Base-by-base conservation (phyloP, 2,329 filamentous ascomycete species). In the Lizonia empirigonia region DNA sequence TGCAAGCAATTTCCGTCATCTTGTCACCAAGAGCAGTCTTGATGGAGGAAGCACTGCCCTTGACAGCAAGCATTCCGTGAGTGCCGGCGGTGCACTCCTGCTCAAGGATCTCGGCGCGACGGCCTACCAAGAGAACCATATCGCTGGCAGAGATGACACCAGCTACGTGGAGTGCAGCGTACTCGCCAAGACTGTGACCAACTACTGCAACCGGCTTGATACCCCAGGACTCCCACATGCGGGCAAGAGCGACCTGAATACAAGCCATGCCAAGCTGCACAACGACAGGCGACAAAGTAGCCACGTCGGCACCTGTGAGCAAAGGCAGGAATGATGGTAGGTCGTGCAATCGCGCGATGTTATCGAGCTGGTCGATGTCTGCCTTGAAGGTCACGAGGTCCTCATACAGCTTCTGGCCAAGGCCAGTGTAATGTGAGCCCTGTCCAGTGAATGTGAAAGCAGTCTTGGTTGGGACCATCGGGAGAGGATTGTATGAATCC, bases 91-190 rank as follows among this genome's bases (percentile, higher is more conserved):
- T 84, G 75, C 88, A 91, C 58, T 82, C 81, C 45, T 83, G 76
- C 35, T 85, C 80, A 3, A 91, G 77, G 13, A 90, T 77, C 65
- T 82, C 76, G 13, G 88, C 88, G 56, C 89, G 82, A 44, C 78
- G 77, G 30, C 88, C 88, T 16, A 91, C 87, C 1, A 92, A 78
- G 58, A 85, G 86, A 47, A 93, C 82, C 64, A 87, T 84, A 67
- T 91, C 88, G 60, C 83, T 83, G 16, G 83, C 85, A 15, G 86
- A 88, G 23, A 90, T 76, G 13, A 90, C 86, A 40, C 87, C 88
- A 44, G 88, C 85, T 32, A 85, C 80, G 62, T 88, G 81, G 9
- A 91, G 81, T 32, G 88, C 87, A 29, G 88, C 86, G 62, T 90
- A 90, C 70, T 91, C 87, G 44, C 88, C 88, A 22, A 91, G 75